phyloP scores from a whole-genome alignment of 2,329 filamentous ascomycete species.

The Colletotrichum melonis region DNA sequence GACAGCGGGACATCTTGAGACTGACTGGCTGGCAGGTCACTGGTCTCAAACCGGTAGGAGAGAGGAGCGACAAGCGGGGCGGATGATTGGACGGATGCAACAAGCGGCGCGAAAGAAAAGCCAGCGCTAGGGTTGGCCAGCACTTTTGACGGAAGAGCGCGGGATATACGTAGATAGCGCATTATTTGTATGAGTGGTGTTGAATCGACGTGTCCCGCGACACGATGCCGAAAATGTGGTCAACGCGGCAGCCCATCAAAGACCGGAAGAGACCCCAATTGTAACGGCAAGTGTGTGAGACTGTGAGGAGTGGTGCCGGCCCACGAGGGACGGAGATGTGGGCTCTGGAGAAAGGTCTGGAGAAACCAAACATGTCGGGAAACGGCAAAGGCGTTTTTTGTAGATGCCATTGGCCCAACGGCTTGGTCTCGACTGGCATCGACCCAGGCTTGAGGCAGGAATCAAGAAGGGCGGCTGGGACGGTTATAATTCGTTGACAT shows the following conservation, averaged over 20 bases:
- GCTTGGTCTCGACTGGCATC: background rate
- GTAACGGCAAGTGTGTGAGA: conserved; percentile 25
- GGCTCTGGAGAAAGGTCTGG: background rate
- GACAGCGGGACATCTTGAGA: background rate
- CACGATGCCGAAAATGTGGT: background rate
- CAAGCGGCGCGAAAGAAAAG: background rate
- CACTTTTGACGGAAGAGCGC: background rate
- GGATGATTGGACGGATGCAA: background rate
- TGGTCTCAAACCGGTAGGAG: background rate
- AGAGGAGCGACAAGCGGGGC: background rate
- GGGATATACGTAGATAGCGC: background rate
- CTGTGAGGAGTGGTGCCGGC: conserved; percentile 4
- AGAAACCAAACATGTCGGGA: background rate
- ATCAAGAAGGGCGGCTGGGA: background rate
- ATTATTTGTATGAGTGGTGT: background rate
- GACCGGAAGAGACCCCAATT: background rate
- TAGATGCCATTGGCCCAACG: background rate
- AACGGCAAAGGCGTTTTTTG: background rate
- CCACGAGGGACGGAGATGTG: background rate
- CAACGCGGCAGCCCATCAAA: conserved; percentile 23
- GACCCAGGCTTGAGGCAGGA: no score
- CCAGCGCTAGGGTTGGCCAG: background rate
- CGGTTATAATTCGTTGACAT: background rate
- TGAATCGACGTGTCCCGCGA: conserved; percentile 8
- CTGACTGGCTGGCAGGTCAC: conserved; percentile 22